Percentiles rank a stretch among this genome's conserved stretches.
Evolutionary conservation across 2,329 filamentous ascomycete species (phyloP).

Genomic region (Epichloe uncinata): DNA sequence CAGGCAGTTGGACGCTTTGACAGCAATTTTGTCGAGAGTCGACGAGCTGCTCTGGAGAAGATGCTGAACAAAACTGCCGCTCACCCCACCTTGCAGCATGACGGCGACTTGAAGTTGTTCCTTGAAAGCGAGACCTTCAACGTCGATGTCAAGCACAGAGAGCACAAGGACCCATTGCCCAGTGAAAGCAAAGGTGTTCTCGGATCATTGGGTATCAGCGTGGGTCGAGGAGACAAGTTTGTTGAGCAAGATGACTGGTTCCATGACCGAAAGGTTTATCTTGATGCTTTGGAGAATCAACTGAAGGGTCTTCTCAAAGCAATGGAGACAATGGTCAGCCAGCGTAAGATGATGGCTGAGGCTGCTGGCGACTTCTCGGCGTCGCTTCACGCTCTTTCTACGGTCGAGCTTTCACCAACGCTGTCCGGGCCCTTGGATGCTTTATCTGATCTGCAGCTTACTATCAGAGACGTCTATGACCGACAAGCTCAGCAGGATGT

Average conservation of each 20-base stretch:
- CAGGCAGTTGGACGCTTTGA: constrained; percentile 95
- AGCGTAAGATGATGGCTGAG: constrained; percentile 87
- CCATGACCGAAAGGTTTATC: constrained; percentile 86
- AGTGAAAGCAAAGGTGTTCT: constrained; percentile 90
- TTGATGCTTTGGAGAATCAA: constrained; percentile 87
- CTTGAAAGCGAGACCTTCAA: constrained; percentile 94
- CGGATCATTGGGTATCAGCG: constrained; percentile 66
- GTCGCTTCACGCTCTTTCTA: constrained; percentile 82
- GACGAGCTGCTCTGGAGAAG: constrained; percentile 81
- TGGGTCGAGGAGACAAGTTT: constrained; percentile 74
- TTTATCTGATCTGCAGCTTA: constrained; percentile 83
- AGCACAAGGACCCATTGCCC: constrained; percentile 74
- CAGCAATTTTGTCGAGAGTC: constrained; percentile 87
- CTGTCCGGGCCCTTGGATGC: constrained; percentile 83
- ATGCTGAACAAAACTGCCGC: constrained; percentile 95
- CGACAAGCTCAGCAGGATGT: constrained; percentile 95
- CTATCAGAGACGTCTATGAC: constrained; percentile 89
- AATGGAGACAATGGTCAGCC: constrained; percentile 82
- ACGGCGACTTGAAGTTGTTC: constrained; percentile 89
- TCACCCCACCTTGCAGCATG: constrained; percentile 83
- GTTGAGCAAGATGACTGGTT: constrained; percentile 99
- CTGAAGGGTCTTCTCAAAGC: constrained; percentile 83
- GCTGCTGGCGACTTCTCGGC: constrained; percentile 87
- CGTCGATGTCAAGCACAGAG: constrained; percentile 94
- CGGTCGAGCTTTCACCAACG: constrained; percentile 80